Evolutionary conservation across 2,329 filamentous ascomycete species (phyloP), one percentile per base, ranked within the genome.

Genomic region (Fusarium odoratissimum): DNA sequence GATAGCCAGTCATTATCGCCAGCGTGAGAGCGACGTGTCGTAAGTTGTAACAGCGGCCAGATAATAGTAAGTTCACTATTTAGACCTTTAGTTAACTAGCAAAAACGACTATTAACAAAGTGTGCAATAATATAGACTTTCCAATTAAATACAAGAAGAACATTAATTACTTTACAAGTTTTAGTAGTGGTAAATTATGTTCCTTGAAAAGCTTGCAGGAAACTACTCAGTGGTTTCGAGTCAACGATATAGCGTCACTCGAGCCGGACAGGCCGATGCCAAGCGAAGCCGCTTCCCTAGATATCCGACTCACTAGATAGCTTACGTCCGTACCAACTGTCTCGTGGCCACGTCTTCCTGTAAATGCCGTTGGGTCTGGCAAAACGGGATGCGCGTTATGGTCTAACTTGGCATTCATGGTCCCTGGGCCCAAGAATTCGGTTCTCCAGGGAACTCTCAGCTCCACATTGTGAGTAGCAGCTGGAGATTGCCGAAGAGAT

Each of bases 261-360:
- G n/a, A 51, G 13, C 31, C 48, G 30, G 48, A 25, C 48, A 51
- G n/a, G n/a, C 48, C 48, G 48, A 51, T 35, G 46, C 46, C 46
- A 33, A 49, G 8, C 23, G 28, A 33, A 51, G n/a, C 4, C n/a
- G 14, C 48, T 51, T 35, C 31, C 48, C 31, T 30, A 35, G 31
- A 25, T 1, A n/a, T 30, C 28, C 28, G 8, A 9, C 45, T 25
- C 19, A 45, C 12, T 12, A 33, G 12, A 14, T 13, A 33, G 13
- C 31, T 33, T 13, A 33, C 31, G 3, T 33, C 13, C 12, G 4
- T 13, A 33, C 31, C 31, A 33, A 5, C 31, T 33, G 31, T 5
- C 31, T 13, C 31, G 3, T 12, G 11, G 31, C 3, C 31, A 33
- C 12, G 3, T 13, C 31, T 28, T 12, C 9, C 5, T 21, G 7